Base-by-base conservation (phyloP, 2,329 filamentous ascomycete genomes). In the Kalaharituber pfeilii region DNA sequence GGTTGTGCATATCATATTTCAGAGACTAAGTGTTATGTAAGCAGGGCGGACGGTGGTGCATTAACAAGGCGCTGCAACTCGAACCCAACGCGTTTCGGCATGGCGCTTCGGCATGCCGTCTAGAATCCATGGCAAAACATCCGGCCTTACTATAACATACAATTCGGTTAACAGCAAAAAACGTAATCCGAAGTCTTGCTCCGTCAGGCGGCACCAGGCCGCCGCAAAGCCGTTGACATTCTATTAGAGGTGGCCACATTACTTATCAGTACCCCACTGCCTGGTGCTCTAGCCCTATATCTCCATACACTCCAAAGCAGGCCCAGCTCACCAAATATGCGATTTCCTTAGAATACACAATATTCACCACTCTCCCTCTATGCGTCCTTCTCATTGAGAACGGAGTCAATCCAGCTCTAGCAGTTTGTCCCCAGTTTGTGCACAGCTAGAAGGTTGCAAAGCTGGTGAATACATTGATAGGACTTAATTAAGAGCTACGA, bases 361-460 rank as follows among this genome's bases (percentile, higher is more conserved):
- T 80, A 98, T 47, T 89, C 28, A 82, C 87, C 53, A 87, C 88
- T 20, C 74, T 98, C 18, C 94, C 88, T 2, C 85, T 95, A 59
- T 98, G 91, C 69, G 89, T 96, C 57, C 94, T 87, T 53, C 77
- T 98, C 68, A 93, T 98, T 63, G 91, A 98, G 70, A 94, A 94
- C 66, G 91, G 91, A 13, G 86, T 96, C 27, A 94, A 94, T 66
- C 91, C 91, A 0, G 91, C 89, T 1, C 73, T 98, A 28, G 88
- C 89, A 24, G 91, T 96, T 75, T 66, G 86, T 72, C 36, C 28
- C 9, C 51, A 36, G 13, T n/a, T n/a, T n/a, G n/a, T n/a, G n/a
- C n/a, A n/a, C n/a, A n/a, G n/a, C n/a, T 15, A 22, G 22, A 18
- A 18, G 22, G 6, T 29, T 20, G 15, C n/a, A 15, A 18, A 60